Percentiles rank a stretch among this genome's conserved stretches.
phyloP scores from a whole-genome alignment of 169 alveolate genomes.

The Theileria sp. region DNA sequence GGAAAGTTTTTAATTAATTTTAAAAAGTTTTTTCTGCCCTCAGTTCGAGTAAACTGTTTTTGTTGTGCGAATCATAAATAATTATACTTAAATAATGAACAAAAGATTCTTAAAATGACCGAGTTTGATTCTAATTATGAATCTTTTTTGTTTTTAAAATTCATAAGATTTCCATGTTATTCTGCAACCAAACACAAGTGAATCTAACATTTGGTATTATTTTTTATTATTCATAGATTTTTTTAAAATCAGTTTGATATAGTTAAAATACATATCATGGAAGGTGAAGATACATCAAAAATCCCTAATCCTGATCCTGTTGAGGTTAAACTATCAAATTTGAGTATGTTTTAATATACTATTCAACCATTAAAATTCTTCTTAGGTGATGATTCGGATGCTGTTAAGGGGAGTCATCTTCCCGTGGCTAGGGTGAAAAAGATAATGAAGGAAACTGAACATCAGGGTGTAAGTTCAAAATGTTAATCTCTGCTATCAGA shows the following conservation, averaged over 20 bases:
- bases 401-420: conserved; percentile 70
- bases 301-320: background rate
- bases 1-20: conserved; percentile 74
- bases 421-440: conserved; percentile 94
- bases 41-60: background rate
- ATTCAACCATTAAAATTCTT: conserved; percentile 70
- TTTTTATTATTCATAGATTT: background rate
- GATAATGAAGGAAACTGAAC: conserved; percentile 94
- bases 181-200: conserved; percentile 88
- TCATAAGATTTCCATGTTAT: conserved; percentile 72
- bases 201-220: conserved; percentile 84
- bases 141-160: background rate
- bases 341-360: background rate
- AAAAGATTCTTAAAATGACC: conserved; percentile 82
- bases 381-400: conserved; percentile 77
- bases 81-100: conserved; percentile 98
- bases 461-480: conserved; percentile 77
- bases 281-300: background rate
- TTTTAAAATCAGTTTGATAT: background rate
- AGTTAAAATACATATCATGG: background rate
- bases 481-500: conserved; percentile 46
- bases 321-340: background rate
- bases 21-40: background rate
- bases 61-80: conserved; percentile 85
- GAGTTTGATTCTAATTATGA: background rate